Evolutionary conservation across 768 basidiomycete species (phyloP).

Genomic region (Mycena crocata): DNA sequence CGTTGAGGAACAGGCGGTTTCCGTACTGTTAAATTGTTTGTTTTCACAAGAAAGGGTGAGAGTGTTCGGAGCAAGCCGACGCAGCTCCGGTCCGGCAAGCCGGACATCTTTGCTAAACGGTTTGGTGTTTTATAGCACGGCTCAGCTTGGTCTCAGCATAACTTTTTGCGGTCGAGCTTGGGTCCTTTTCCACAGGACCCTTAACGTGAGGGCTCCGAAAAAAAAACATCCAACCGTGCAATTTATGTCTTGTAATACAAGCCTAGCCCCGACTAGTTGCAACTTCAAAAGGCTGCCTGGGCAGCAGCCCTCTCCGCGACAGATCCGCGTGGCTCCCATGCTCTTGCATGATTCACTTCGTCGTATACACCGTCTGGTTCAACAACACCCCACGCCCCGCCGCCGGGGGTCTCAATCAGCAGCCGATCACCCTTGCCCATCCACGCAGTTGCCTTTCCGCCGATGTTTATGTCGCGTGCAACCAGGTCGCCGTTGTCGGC

Average conservation of each 20-base stretch:
- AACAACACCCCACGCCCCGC: slow-evolving; percentile 83
- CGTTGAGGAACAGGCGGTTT: too few relatives aligned
- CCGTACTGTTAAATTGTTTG: too few relatives aligned
- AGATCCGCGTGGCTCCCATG: slow-evolving; percentile 81
- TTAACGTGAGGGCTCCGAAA: too few relatives aligned
- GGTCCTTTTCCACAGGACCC: too few relatives aligned
- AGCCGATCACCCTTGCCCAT: slow-evolving; percentile 91
- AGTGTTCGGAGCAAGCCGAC: too few relatives aligned
- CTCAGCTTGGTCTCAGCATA: too few relatives aligned
- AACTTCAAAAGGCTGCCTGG: slow-evolving; percentile 66
- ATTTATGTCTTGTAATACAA: background rate
- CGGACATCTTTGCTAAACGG: too few relatives aligned
- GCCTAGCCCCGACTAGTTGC: background rate
- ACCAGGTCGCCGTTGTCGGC: slow-evolving; percentile 47
- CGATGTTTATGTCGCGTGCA: slow-evolving; percentile 82
- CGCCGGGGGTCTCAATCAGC: slow-evolving; percentile 89
- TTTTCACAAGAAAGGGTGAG: too few relatives aligned
- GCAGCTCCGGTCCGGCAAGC: too few relatives aligned
- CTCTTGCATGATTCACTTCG: slow-evolving; percentile 49
- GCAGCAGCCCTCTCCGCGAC: slow-evolving; percentile 71
- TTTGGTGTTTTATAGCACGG: too few relatives aligned
- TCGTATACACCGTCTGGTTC: slow-evolving; percentile 42
- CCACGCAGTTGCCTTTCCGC: slow-evolving; percentile 87
- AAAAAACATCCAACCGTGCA: background rate
- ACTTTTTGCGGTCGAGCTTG: too few relatives aligned